Base-by-base conservation (phyloP, 2,329 filamentous ascomycete genomes). In the Epichloe sylvatica region DNA sequence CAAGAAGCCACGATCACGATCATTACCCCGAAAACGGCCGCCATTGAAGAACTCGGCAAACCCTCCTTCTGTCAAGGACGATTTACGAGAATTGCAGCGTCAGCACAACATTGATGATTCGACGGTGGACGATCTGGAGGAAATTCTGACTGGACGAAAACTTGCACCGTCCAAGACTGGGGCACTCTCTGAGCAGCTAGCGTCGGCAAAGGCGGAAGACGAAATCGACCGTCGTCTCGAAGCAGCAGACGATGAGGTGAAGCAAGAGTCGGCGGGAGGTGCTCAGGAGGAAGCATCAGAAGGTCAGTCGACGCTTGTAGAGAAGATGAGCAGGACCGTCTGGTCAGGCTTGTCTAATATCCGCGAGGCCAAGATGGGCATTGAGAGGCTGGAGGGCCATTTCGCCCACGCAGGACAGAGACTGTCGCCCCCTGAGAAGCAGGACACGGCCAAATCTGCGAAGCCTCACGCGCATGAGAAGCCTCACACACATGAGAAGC, bases 71-170 rank as follows among this genome's bases (percentile, higher is more conserved):
- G 77, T 76, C 48, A 74, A 69, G 49, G 76, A 78, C 50, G 77
- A 81, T 54, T 62, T 80, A 30, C 64, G 70, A 30, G 70, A 75
- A 46, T 73, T 81, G 43, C 69, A 76, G 53, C 68, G 68, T 15
- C 65, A 63, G 42, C 71, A 78, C 56, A 69, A 78, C 48, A 72
- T 79, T 25, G 76, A 80, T 17, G 77, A 80, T 56, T 77, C 75
- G 1, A 80, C 76, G 0, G 60, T 79, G n/a, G 77, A 80, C 45
- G 74, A 80, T 52, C 65, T 80, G 33, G 75, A 75, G 50, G 71
- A 74, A 30, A 63, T 79, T 38, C 57, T 78, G 25, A 60, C 62
- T 33, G 65, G 65, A n/a, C 64, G 63, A 46, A 66, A 65, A 50
- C 53, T 60, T 5, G 54, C 57, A 11, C 57, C 57, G 7, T 55